These are phyloP conservation scores for Petrea volubilis DNA, from an alignment of 257 asterid species.

Conservation along the genomic window DNA sequence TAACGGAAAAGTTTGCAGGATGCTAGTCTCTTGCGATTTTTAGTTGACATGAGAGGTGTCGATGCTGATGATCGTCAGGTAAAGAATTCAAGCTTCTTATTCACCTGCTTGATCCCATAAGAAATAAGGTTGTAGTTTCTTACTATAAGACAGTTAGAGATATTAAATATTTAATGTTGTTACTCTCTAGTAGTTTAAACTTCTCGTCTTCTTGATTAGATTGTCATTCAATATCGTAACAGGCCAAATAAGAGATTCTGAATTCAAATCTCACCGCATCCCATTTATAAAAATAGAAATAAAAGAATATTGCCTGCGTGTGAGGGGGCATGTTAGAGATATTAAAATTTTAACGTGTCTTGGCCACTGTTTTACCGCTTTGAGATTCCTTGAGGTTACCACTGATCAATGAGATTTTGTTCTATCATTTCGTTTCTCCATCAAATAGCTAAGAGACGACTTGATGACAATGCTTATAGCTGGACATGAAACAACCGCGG, in stretches of 20 bases:
- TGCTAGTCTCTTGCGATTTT: constrained; percentile 95
- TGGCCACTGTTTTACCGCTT: background rate
- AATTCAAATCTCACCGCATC: too few species aligned
- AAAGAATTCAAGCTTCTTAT: constrained; percentile 26
- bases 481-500: constrained; percentile 99
- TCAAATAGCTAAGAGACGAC: constrained; percentile 88
- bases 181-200: too few species aligned
- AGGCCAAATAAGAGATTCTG: too few species aligned
- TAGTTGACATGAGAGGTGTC: constrained; percentile 97
- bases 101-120: constrained; percentile 6
- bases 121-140: background rate
- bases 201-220: too few species aligned
- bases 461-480: constrained; percentile 99
- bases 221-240: too few species aligned
- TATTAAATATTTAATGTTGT: too few species aligned
- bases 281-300: too few species aligned
- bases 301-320: too few species aligned
- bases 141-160: background rate
- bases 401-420: background rate
- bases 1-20: constrained; percentile 82
- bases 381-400: background rate
- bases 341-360: too few species aligned
- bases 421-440: constrained; percentile 13
- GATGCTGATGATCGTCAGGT: constrained; percentile 99
- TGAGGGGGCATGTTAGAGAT: too few species aligned